These are phyloP conservation scores for Pseudoturritis turrita DNA, from an alignment of 345 rosid genomes.

Conservation along the genomic window DNA sequence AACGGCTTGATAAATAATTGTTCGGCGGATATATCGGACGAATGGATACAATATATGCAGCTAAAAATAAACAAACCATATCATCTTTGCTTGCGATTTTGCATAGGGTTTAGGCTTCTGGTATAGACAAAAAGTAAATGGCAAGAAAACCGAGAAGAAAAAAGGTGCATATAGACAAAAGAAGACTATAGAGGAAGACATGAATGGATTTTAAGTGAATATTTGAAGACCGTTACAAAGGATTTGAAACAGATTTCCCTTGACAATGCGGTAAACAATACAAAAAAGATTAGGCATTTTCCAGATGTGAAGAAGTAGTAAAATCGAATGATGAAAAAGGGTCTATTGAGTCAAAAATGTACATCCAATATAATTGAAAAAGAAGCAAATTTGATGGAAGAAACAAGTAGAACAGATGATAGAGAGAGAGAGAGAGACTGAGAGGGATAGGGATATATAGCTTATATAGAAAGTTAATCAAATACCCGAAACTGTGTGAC, in stretches of 20 bases:
- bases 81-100: too few relatives aligned
- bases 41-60: too few relatives aligned
- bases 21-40: too few relatives aligned
- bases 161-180: too few relatives aligned
- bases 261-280: not conserved
- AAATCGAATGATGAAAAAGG: slow-evolving; percentile 10
- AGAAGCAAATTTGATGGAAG: slow-evolving; percentile 11
- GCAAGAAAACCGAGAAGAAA: too few relatives aligned
- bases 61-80: too few relatives aligned
- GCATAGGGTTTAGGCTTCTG: too few relatives aligned
- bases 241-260: not conserved
- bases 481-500: not conserved
- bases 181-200: too few relatives aligned
- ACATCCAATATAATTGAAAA: slow-evolving; percentile 19
- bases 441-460: not conserved
- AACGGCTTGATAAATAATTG: too few relatives aligned
- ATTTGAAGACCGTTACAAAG: not conserved
- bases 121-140: too few relatives aligned
- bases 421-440: not conserved
- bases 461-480: not conserved
- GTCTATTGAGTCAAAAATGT: slow-evolving; percentile 25
- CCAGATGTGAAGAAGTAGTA: not conserved
- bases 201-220: too few relatives aligned
- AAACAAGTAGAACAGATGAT: not conserved
- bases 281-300: not conserved